Evolutionary conservation across 345 rosid genomes (phyloP), one percentile per base, ranked within the genome.

Genomic region (Acer campestre): DNA sequence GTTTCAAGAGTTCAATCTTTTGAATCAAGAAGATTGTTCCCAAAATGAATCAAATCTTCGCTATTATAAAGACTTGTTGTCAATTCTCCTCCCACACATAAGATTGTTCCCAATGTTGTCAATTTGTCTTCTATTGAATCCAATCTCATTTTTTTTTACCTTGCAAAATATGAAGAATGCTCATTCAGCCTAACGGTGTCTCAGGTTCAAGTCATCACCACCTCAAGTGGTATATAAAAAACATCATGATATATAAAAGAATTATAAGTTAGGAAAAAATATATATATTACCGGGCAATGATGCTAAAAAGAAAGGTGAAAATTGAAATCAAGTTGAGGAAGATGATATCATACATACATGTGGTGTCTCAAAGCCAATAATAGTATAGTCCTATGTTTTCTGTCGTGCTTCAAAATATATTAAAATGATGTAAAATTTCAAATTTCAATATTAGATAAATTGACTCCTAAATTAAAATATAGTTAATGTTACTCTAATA

Each of bases 341-440:
- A 82, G 78, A 79, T 84, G 76, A 70, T 71, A 23, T 88, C 83
- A 76, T 85, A 85, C 0, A 88, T 81, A 49, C 1, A 89, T 11
- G 86, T 77, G 3, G 92, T 89, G 68, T 82, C 85, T 67, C 70
- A 67, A 18, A 89, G 82, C 31, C 90, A 88, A 44, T 86, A 85
- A 25, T 83, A 89, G 35, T 78, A 89, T 4, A 89, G 76, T 40
- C 85, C 82, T 87, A 85, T 79, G 0, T 87, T 82, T 69, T 42
- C n/a, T n/a, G 87, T 77, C 75, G 85, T 84, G 70, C 90, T 85
- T 84, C 81, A 71, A 49, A 31, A 68, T 27, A 51, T 1, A 14
- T 51, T 51, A 51, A 8, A 10, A 46, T 46, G 3, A 58, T 7
- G 25, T 58, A 20, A 58, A 58, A n/a, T 58, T 23, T n/a, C 4